Evolutionary conservation across 2,329 filamentous ascomycete genomes (phyloP).

Genomic region (Pyrenophora teres): DNA sequence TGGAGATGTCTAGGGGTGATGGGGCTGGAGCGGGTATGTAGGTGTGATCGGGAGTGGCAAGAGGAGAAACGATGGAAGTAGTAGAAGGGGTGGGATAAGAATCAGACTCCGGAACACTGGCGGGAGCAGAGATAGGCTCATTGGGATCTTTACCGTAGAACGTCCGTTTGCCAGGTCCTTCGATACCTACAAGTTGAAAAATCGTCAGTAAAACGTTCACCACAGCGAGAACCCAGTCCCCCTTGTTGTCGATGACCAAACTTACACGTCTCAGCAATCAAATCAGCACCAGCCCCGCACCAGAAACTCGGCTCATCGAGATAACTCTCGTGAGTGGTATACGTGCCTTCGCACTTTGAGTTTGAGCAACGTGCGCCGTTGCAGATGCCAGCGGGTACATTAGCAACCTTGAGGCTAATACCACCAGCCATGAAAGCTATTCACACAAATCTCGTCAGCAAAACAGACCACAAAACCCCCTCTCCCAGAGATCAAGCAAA

Average conservation of each 20-base stretch:
- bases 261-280: conserved; percentile 26
- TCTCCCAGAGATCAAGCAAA: not conserved
- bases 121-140: too few species aligned
- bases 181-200: conserved; percentile 5
- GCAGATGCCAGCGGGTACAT: conserved; percentile 3
- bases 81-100: not conserved
- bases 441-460: not conserved
- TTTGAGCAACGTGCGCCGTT: conserved; percentile 15
- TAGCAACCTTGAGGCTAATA: conserved; percentile 18
- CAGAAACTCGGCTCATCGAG: conserved; percentile 23
- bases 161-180: conserved; percentile 12
- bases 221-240: too few species aligned
- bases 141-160: not conserved
- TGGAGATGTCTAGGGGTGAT: not conserved
- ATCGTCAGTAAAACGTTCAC: not conserved
- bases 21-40: not conserved
- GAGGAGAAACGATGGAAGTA: not conserved
- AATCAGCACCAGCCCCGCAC: conserved; percentile 24
- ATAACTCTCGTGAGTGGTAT: conserved; percentile 20
- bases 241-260: not conserved
- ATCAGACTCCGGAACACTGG: not conserved
- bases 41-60: not conserved
- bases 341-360: conserved; percentile 17
- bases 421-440: conserved; percentile 26
- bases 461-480: not conserved